These are phyloP conservation scores for Cladobotryum mycophilum DNA, from an alignment of 2,329 filamentous ascomycete species.

Conservation along the genomic window DNA sequence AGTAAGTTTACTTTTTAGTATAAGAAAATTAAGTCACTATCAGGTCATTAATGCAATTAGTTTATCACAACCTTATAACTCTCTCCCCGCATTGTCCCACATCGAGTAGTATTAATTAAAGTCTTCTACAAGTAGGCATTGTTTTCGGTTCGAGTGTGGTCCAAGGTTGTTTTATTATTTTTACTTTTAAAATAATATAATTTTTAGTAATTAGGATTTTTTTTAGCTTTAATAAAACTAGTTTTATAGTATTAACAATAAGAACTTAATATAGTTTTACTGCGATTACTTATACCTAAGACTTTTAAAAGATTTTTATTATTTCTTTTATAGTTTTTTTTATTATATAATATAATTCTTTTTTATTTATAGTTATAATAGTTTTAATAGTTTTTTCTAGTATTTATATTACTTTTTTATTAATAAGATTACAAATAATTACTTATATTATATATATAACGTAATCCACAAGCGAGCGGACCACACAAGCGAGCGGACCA, in stretches of 20 bases:
- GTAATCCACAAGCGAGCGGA: too few relatives aligned
- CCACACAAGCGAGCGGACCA: too few relatives aligned
- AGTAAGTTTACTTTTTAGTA: too few relatives aligned
- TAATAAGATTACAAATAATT: constrained; percentile 6
- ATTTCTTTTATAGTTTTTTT: constrained; percentile 11
- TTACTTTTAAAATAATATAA: neutral
- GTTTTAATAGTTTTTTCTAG: neutral
- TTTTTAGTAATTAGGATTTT: neutral
- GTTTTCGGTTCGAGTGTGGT: too few relatives aligned
- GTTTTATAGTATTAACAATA: neutral
- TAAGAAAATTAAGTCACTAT: too few relatives aligned
- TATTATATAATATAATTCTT: neutral
- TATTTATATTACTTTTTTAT: neutral
- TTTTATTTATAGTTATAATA: too few relatives aligned
- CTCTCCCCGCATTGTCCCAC: too few relatives aligned
- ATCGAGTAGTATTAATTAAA: too few relatives aligned
- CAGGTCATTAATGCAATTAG: neutral
- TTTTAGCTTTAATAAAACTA: neutral
- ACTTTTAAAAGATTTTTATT: constrained; percentile 11
- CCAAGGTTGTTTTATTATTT: neutral
- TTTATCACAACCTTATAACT: neutral
- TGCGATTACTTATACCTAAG: neutral
- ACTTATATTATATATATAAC: neutral
- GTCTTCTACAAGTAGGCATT: neutral
- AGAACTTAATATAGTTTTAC: neutral